Base-by-base conservation (phyloP, 768 basidiomycete species). In the Lentinula aciculospora region DNA sequence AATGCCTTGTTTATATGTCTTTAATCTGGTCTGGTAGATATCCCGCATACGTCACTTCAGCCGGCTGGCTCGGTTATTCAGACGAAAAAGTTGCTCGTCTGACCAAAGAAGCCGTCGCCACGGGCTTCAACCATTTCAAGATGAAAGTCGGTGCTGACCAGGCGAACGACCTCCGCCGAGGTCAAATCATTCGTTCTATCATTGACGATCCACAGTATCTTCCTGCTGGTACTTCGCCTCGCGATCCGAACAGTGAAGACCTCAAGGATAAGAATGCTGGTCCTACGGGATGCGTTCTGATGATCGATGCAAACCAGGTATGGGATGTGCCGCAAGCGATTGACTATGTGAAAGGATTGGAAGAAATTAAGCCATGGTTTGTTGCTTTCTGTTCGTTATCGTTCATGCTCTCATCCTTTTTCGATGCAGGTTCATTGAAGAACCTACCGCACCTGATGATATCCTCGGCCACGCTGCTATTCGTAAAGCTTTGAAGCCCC, bases 51-150 rank as follows among this genome's bases (percentile, higher is more conserved):
- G 89, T 95, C 49, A 96, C 94, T 19, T 92, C 89, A 27, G 93
- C 89, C 34, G 94, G 94, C 45, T 96, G 94, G 94, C 81, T 96
- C 25, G 89, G 86, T 2, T 98, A 98, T 73, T 84, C 81, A 17
- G 94, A 98, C 68, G 94, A 96, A 68, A 97, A 97, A 68, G 85
- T 98, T 25, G 81, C 84, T 1, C 81, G 85, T 7, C 81, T 98
- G 53, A 97, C 93, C 8, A 85, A 85, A 65, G 92, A 94, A 67
- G 91, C 94, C 31, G 78, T 98, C 53, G 72, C 80, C 23, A 83
- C 81, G 44, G 95, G 95, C 21, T 98, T 98, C 82, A 96, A 92
- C 74, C 94, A 97, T 74, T 98, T 98, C 83, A 98, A 98, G 75
- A 94, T 98, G 87, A 98, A 98, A 76, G 96, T 98, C 62, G 96